A percentile compares a stretch with the other conserved stretches of the same genome.
Conservation (phyloP, 2,329 filamentous ascomycete genomes). For the Microsporum audouinii region DNA sequence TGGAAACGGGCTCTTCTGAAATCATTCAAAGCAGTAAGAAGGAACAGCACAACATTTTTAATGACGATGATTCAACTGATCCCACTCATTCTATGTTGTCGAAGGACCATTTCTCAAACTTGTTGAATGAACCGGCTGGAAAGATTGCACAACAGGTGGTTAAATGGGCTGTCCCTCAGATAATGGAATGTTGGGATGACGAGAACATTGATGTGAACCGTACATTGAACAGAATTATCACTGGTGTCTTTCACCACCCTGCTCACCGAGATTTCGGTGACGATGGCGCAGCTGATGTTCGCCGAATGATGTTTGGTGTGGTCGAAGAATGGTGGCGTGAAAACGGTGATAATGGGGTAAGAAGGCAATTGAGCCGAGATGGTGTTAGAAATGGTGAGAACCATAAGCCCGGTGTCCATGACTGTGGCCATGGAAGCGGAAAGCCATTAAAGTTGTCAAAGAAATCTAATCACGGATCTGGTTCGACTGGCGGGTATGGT, state of each 20-base stretch:
- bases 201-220: constrained; percentile 57
- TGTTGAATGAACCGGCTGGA: constrained; percentile 80
- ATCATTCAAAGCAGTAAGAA: constrained; percentile 75
- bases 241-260: constrained; percentile 79
- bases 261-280: constrained; percentile 60
- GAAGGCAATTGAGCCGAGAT: constrained; percentile 61
- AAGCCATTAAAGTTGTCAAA: constrained; percentile 69
- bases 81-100: constrained; percentile 93
- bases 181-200: constrained; percentile 81
- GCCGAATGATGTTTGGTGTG: constrained; percentile 63
- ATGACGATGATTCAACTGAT: constrained; percentile 62
- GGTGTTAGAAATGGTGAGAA: constrained; percentile 70
- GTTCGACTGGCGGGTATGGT: constrained; percentile 29
- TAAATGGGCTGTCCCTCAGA: constrained; percentile 75
- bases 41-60: constrained; percentile 78
- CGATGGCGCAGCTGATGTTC: constrained; percentile 61
- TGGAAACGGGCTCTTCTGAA: constrained; percentile 73
- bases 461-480: constrained; percentile 11
- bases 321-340: constrained; percentile 73
- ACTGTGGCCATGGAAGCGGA: constrained; percentile 75
- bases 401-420: constrained; percentile 73
- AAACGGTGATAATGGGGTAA: constrained; percentile 56
- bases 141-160: constrained; percentile 68
- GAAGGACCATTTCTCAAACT: constrained; percentile 88
- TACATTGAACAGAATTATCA: constrained; percentile 63